Evolutionary conservation across 2,329 filamentous ascomycete species (phyloP), one percentile per base, ranked within the genome.

Genomic region (Helicocarpus griseus): DNA sequence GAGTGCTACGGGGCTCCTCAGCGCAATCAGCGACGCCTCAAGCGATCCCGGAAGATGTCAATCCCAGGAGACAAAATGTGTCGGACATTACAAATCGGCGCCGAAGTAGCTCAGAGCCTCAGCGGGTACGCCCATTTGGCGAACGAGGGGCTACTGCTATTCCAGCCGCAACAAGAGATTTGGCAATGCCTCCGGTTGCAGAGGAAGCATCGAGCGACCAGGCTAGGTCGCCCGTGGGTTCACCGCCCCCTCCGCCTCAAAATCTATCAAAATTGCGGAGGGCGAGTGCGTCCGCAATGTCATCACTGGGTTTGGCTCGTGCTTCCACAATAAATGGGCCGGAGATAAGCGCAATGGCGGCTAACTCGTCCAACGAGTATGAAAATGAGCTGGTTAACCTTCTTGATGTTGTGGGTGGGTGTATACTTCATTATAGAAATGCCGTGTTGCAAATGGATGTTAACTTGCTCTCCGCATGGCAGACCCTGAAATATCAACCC

Each of bases 401-500:
- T 14, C 69, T 87, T 47, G 83, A 87, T 67, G 78, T 85, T 29
- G 74, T 87, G 56, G 82, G 82, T 85, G 73, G n/a, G 43, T 14
- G 14, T 35, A 40, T 19, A 9, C 13, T 11, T 31, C 52, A 6
- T 13, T 9, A n/a, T 39, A 31, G 19, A 29, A 53, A 19, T 22
- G 33, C 8, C 26, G n/a, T n/a, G n/a, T 21, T 24, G 36, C 24
- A 46, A 38, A 11, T n/a, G 28, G 22, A 35, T 36, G 29, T 11
- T 31, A 35, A 53, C 43, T 45, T n/a, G n/a, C 8, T 58, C 54
- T 33, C 59, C 49, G 21, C 28, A 53, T 57, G 67, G 5, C 57
- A 89, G 88, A 94, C 60, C 87, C 88, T 39, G 87, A 94, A 69
- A 83, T 95, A 3, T 82, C 87, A 33, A 88, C 88, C 0, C 72